Evolutionary conservation across 345 rosid genomes (phyloP), one percentile per base, ranked within the genome.

Genomic region (Anacardium occidentale): DNA sequence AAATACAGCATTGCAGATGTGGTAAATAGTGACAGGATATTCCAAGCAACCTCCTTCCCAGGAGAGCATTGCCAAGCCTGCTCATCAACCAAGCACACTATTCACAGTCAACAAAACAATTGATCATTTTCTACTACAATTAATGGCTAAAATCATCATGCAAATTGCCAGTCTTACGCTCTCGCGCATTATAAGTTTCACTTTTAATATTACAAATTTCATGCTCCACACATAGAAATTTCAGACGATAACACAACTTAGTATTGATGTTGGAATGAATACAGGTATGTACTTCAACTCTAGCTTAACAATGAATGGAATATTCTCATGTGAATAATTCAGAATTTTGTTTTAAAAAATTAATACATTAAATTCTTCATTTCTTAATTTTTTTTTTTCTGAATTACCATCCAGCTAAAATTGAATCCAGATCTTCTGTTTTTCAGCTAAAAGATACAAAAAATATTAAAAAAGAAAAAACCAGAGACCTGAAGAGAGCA

Each of bases 401-500:
- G 7, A n/a, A 52, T 15, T 53, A 7, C 47, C 8, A 32, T 6
- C 17, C 24, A 47, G 69, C 22, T 47, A 17, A 24, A 21, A 45
- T 24, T 61, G 34, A 34, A 61, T 34, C 65, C 64, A 8, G 25
- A 66, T 26, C 47, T 26, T 12, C 42, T 6, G 20, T 66, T 66
- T 24, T 48, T 51, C 44, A 66, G n/a, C 68, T 45, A 11, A 20
- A 64, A 24, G 7, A 37, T 47, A 7, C 0, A 22, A n/a, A 11
- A 26, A 22, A 18, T 9, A 50, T 11, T 10, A 21, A 37, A 29
- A 2, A 0, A 8, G 22, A 3, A 45, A 21, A 54, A 29, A 26
- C 37, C 5, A 42, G 5, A 42, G 60, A 83, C 89, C 91, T 85
- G 89, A 72, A 87, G 80, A 69, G 71, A 83, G 80, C 85, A 82